Conservation (phyloP, 1,284 basidiomycete genomes). For the Entoloma clypeatum region DNA sequence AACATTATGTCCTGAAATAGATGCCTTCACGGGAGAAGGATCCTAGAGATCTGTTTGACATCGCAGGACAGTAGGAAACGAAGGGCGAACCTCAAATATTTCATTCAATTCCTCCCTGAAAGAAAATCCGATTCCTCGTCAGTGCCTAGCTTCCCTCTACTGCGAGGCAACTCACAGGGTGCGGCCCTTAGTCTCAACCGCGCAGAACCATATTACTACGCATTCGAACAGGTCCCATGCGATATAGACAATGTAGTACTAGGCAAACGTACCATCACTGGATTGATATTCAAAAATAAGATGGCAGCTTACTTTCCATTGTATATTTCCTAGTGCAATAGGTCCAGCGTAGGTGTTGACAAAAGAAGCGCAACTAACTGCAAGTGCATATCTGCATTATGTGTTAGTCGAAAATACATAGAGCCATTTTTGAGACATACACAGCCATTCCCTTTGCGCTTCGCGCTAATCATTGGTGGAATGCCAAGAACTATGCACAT, state of each 20-base stretch:
- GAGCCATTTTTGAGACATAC: conserved; percentile 21
- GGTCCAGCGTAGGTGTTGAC: conserved; percentile 49
- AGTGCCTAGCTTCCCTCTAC: neutral
- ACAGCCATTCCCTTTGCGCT: conserved; percentile 56
- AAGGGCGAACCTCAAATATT: conserved; percentile 32
- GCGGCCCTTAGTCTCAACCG: conserved; percentile 39
- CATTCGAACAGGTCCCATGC: conserved; percentile 39
- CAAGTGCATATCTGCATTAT: conserved; percentile 34
- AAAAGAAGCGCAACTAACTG: conserved; percentile 46
- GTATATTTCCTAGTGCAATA: conserved; percentile 45
- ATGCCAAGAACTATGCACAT: neutral
- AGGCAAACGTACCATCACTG: neutral
- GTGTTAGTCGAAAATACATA: neutral
- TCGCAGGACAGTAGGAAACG: neutral
- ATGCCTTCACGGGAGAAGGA: conserved; percentile 37
- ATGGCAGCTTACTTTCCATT: conserved; percentile 33
- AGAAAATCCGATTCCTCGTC: conserved; percentile 1
- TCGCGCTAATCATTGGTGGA: neutral
- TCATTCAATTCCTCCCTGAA: conserved; percentile 39
- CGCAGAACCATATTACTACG: conserved; percentile 34
- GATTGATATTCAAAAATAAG: neutral
- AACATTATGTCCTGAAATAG: conserved; percentile 34
- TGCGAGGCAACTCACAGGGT: conserved; percentile 33
- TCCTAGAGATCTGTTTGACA: conserved; percentile 21
- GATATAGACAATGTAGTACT: conserved; percentile 38